Percentiles rank a stretch among this genome's conserved stretches.
Conservation (phyloP, 805 yeast species). For the Saturnispora hagleri region DNA sequence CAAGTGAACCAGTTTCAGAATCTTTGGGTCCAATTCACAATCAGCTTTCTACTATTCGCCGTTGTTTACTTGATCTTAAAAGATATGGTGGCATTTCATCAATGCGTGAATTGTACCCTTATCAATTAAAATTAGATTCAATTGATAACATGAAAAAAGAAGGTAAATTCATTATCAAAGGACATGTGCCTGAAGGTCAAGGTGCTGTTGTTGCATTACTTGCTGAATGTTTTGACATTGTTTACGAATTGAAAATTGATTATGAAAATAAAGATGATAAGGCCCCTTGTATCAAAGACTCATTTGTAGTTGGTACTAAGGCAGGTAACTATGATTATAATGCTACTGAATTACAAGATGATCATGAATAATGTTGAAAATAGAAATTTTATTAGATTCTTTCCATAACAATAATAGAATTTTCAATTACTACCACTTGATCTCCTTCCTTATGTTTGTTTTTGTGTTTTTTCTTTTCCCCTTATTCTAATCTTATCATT, state of each 20-base stretch:
- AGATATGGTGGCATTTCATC: conserved; percentile 87
- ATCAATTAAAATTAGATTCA: conserved; percentile 87
- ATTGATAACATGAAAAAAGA: conserved; percentile 80
- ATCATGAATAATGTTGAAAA: neutral
- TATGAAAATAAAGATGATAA: conserved; percentile 52
- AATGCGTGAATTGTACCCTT: conserved; percentile 87
- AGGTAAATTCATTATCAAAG: conserved; percentile 85
- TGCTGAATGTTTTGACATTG: conserved; percentile 90
- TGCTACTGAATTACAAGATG: conserved; percentile 24
- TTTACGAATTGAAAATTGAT: conserved; percentile 84
- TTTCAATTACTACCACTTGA: neutral
- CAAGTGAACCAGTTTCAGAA: conserved; percentile 93
- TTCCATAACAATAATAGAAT: neutral
- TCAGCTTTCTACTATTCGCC: conserved; percentile 83
- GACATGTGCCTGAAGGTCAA: conserved; percentile 95
- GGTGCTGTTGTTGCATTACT: conserved; percentile 86
- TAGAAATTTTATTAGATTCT: neutral
- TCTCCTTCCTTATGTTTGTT: neutral
- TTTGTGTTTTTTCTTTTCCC: neutral
- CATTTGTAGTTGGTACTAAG: conserved; percentile 31
- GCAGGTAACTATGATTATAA: conserved; percentile 28
- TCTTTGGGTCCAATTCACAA: conserved; percentile 89
- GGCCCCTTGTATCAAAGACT: conserved; percentile 20
- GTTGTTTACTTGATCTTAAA: conserved; percentile 83
- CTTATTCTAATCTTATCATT: neutral